A percentile compares a stretch with the other conserved stretches of the same genome.
These are phyloP conservation scores for Fusarium mexicanum DNA, from an alignment of 2,329 filamentous ascomycete species.

Conservation along the genomic window DNA sequence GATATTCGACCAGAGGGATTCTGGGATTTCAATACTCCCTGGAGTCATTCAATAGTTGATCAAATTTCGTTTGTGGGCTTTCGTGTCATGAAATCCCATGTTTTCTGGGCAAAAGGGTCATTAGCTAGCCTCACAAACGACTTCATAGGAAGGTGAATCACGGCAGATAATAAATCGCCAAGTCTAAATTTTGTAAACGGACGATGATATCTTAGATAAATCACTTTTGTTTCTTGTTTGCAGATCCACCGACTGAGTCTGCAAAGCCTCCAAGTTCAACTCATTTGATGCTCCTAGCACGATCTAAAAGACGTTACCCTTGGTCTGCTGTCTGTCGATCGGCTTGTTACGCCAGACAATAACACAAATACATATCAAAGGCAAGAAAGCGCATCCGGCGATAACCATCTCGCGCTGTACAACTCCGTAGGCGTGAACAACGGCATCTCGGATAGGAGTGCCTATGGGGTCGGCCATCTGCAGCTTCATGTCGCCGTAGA, in stretches of 20 bases:
- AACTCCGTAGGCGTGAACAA: conserved; percentile 67
- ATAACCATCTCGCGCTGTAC: conserved; percentile 60
- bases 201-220: neutral
- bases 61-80: neutral
- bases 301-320: conserved; percentile 60
- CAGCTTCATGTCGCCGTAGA: conserved; percentile 63
- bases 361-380: conserved; percentile 49
- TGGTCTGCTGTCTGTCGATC: conserved; percentile 58
- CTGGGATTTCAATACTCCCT: neutral
- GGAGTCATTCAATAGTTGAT: neutral
- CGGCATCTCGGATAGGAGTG: conserved; percentile 58
- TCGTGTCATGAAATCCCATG: neutral
- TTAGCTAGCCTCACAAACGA: neutral
- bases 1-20: neutral
- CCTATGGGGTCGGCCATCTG: conserved; percentile 63
- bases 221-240: neutral
- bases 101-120: neutral
- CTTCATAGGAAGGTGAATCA: neutral
- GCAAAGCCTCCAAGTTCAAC: neutral
- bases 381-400: conserved; percentile 48
- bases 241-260: neutral
- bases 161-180: neutral
- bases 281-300: neutral
- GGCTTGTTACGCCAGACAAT: conserved; percentile 62
- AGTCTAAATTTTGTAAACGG: neutral